These are phyloP conservation scores for Lactarius sp. DNA, from an alignment of 768 basidiomycete genomes.

Conservation along the genomic window DNA sequence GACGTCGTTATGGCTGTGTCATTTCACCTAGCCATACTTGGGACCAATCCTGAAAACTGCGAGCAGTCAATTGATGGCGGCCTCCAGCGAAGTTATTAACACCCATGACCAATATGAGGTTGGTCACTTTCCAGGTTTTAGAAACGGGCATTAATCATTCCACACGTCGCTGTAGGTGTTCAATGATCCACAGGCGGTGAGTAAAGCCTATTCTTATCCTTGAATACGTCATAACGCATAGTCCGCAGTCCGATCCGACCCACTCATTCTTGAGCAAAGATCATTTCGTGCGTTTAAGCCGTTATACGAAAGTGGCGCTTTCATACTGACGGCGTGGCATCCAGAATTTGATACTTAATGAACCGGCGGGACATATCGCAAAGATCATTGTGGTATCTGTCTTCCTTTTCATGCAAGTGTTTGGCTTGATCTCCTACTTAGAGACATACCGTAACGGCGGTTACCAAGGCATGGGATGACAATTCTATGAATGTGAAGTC, in stretches of 20 bases:
- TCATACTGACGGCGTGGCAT: background rate
- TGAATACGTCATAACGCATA: background rate
- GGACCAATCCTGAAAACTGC: constrained; percentile 74
- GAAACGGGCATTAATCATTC: background rate
- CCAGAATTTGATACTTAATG: constrained; percentile 75
- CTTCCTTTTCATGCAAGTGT: background rate
- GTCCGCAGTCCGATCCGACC: constrained; percentile 69
- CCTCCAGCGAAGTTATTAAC: constrained; percentile 74
- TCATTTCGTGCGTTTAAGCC: constrained; percentile 62
- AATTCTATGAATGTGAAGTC: constrained; percentile 50
- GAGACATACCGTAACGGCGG: constrained; percentile 60
- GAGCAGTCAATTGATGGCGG: constrained; percentile 53
- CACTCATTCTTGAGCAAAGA: constrained; percentile 89
- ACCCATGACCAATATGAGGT: constrained; percentile 78
- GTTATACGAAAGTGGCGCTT: constrained; percentile 16
- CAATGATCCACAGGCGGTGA: constrained; percentile 72
- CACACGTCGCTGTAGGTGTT: constrained; percentile 45
- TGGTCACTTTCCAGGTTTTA: constrained; percentile 10
- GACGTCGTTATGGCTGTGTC: background rate
- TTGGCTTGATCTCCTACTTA: constrained; percentile 27
- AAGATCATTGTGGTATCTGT: constrained; percentile 56
- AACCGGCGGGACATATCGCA: constrained; percentile 74
- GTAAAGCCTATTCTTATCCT: constrained; percentile 34
- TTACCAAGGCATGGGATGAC: constrained; percentile 83
- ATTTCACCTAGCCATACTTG: constrained; percentile 57